Conservation (phyloP, 2,329 filamentous ascomycete species). For the Trichoderma breve region DNA sequence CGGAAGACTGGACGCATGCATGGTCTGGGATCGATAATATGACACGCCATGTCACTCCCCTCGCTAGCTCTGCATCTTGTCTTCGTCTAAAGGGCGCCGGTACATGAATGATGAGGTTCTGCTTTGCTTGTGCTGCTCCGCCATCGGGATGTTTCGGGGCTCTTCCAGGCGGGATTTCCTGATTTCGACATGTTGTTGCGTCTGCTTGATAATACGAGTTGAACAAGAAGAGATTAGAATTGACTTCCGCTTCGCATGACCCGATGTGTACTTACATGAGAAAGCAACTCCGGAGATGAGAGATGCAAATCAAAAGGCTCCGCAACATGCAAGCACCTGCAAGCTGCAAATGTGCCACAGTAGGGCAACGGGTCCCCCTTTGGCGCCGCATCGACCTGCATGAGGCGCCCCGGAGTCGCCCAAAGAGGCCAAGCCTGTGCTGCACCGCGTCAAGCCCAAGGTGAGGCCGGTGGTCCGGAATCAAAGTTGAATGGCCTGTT, state of each 20-base stretch:
- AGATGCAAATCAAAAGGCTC: background rate
- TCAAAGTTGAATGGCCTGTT: background rate
- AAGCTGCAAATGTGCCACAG: background rate
- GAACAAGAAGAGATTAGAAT: background rate
- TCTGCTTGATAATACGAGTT: background rate
- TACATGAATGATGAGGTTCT: background rate
- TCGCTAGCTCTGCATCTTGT: background rate
- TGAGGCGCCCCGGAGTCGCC: slow-evolving; percentile 20
- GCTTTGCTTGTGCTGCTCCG: background rate
- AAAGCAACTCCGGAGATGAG: background rate
- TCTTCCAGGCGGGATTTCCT: slow-evolving; percentile 1
- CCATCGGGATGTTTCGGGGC: slow-evolving; percentile 11
- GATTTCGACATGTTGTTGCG: background rate
- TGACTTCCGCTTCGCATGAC: background rate
- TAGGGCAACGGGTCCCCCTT: background rate
- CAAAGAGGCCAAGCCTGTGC: slow-evolving; percentile 12
- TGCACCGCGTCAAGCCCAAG: background rate
- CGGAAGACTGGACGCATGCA: background rate
- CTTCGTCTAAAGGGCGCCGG: background rate
- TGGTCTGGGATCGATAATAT: background rate
- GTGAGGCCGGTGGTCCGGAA: background rate
- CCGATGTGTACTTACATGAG: background rate
- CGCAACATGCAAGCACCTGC: background rate
- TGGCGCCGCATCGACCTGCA: slow-evolving; percentile 16
- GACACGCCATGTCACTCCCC: background rate